Evolutionary conservation across 495 filamentous ascomycete genomes (phyloP).

Genomic region (Pseudevernia furfuracea): DNA sequence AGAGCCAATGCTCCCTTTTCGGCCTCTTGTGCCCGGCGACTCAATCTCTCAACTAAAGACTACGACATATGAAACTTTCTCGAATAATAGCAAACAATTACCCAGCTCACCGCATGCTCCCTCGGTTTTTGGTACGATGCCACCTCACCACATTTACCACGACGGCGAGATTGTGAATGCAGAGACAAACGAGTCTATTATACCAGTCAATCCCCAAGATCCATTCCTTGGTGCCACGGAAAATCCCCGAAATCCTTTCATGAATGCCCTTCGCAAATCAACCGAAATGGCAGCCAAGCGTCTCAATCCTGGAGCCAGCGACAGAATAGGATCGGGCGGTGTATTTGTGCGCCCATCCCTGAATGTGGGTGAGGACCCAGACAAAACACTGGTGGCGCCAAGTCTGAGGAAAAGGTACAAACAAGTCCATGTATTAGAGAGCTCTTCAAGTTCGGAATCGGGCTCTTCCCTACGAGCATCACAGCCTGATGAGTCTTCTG

Average conservation of each 20-base stretch:
- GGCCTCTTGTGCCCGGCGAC: not conserved
- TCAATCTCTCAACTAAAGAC: not conserved
- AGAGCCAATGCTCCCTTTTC: not conserved
- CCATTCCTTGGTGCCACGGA: slow-evolving; percentile 16
- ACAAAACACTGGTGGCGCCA: slow-evolving; percentile 18
- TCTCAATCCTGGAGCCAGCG: not conserved
- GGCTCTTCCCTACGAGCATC: not conserved
- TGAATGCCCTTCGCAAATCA: slow-evolving; percentile 15
- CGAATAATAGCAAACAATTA: slow-evolving; percentile 22
- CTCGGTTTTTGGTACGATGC: slow-evolving; percentile 6
- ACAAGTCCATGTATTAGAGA: not conserved
- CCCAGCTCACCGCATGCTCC: slow-evolving; percentile 24
- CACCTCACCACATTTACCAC: slow-evolving; percentile 9
- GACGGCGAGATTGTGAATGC: slow-evolving; percentile 20
- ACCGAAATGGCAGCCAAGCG: not conserved
- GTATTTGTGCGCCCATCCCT: not conserved
- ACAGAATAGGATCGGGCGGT: not conserved
- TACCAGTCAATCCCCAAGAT: slow-evolving; percentile 14
- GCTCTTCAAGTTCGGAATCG: slow-evolving; percentile 3
- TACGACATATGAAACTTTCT: not conserved
- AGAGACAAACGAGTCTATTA: slow-evolving; percentile 17
- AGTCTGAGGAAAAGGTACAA: not conserved
- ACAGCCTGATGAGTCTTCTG: not conserved
- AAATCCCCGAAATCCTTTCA: slow-evolving; percentile 15
- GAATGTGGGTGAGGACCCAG: slow-evolving; percentile 7